A percentile compares a stretch with the other conserved stretches of the same genome.
phyloP scores from a whole-genome alignment of 192 early-diverging fungal species.

The Linnemannia zychae region DNA sequence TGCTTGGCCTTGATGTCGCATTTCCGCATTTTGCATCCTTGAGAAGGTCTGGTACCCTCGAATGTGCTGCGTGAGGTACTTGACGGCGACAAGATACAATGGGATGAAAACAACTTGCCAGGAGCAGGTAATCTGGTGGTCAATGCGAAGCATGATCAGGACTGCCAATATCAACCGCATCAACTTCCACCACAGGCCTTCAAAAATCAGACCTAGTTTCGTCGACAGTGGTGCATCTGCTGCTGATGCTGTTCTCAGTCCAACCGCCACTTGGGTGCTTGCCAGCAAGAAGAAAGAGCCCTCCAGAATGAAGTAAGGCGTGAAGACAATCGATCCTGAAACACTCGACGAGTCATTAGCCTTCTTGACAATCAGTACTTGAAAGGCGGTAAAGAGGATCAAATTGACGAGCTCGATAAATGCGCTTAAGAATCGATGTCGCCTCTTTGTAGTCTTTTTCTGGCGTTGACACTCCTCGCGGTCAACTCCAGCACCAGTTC shows the following conservation, averaged over 20 bases:
- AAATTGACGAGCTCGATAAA: conserved; percentile 55
- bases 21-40: conserved; percentile 35
- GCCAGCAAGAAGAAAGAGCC: conserved; percentile 69
- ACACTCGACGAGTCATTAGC: conserved; percentile 71
- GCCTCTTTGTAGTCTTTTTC: background rate
- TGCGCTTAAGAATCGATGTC: background rate
- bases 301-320: conserved; percentile 87
- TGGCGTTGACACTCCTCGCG: background rate
- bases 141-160: conserved; percentile 73
- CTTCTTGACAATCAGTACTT: conserved; percentile 79
- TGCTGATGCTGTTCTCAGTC: conserved; percentile 20
- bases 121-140: conserved; percentile 59
- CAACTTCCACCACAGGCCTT: conserved; percentile 69
- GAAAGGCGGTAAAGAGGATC: conserved; percentile 76
- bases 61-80: conserved; percentile 62
- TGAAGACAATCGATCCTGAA: conserved; percentile 74
- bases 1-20: conserved; percentile 47
- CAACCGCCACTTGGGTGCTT: conserved; percentile 48
- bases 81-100: conserved; percentile 68
- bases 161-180: conserved; percentile 76
- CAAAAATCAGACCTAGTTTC: conserved; percentile 43
- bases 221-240: background rate
- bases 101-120: conserved; percentile 79
- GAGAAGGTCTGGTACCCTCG: conserved; percentile 33
- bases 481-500: background rate